Evolutionary conservation across 768 basidiomycete genomes (phyloP).

Genomic region (Hypholoma fasciculare): DNA sequence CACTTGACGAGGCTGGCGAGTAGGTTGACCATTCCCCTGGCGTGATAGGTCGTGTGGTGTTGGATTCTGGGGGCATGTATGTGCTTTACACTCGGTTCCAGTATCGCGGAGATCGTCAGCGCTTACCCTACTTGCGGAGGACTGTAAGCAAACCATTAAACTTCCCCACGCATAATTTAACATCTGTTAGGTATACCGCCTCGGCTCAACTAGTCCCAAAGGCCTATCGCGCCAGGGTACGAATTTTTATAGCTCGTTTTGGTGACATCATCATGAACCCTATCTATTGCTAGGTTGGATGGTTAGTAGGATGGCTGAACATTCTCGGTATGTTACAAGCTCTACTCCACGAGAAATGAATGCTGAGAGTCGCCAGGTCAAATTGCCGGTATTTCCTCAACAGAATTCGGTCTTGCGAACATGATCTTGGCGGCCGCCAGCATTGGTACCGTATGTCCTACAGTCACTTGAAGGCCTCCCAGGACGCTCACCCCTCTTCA

Average conservation of each 20-base stretch:
- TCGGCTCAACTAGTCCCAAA: conserved; percentile 73
- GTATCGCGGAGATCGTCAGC: conserved; percentile 77
- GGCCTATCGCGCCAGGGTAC: conserved; percentile 61
- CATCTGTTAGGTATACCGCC: conserved; percentile 64
- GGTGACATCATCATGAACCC: conserved; percentile 4
- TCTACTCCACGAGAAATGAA: background rate
- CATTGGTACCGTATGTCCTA: conserved; percentile 45
- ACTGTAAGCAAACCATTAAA: conserved; percentile 40
- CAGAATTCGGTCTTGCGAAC: conserved; percentile 77
- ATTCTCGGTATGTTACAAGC: conserved; percentile 53
- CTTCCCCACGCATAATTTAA: background rate
- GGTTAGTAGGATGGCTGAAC: conserved; percentile 85
- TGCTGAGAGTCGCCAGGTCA: conserved; percentile 48
- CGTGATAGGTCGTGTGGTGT: conserved; percentile 59
- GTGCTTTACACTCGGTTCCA: conserved; percentile 74
- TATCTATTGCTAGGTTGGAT: conserved; percentile 50
- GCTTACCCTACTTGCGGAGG: conserved; percentile 77
- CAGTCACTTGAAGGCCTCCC: background rate
- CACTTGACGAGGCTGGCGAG: background rate
- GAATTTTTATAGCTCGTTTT: conserved; percentile 7
- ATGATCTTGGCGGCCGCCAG: conserved; percentile 83
- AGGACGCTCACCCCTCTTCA: background rate
- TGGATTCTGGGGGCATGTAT: conserved; percentile 73
- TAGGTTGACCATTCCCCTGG: background rate
- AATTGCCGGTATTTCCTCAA: conserved; percentile 83